Evolutionary conservation across 2,329 filamentous ascomycete species (phyloP), one percentile per base, ranked within the genome.

Genomic region (Exophiala sp.): DNA sequence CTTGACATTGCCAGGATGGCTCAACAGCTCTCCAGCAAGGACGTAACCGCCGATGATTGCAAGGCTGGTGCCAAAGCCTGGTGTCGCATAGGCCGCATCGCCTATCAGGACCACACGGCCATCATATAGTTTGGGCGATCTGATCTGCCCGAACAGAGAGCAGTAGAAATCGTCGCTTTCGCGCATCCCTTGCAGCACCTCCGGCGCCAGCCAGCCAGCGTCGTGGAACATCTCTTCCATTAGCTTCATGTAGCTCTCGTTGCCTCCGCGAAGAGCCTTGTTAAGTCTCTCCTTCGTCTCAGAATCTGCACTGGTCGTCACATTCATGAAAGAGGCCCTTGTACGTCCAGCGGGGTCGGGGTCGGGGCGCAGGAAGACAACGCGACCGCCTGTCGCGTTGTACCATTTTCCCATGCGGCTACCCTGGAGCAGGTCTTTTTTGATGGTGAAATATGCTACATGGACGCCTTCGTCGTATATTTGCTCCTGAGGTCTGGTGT

Each of bases 111-210:
- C 22, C 3, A 42, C 39, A 8, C 21, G 22, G 21, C 39, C 39
- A 14, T 27, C 1, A 7, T 13, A 2, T 6, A 21, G n/a, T 24
- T 42, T 1, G 37, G 37, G n/a, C 8, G 37, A 39, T 39, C 21
- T 39, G 39, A 42, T 14, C 39, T 24, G 21, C 9, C 22, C 22
- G 6, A 27, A 42, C 19, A n/a, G 22, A 7, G 19, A 14, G 39
- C 19, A 42, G 22, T 42, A 42, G 21, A 42, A 27, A n/a, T 42
- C 39, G 11, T 42, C 37, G 37, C 37, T 35, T 35, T 35, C 32
- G 32, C 37, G 37, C 37, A 18, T 22, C 10, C 37, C 19, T 39
- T 39, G 37, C 32, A 35, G 13, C 32, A 35, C 32, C 32, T 35
- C 32, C 13, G 32, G 16, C 21, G 37, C 7, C 37, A 18, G 8